A percentile compares a stretch with the other conserved stretches of the same genome.
Conservation (phyloP, 2,329 filamentous ascomycete species). For the Hypocrella siamensis region DNA sequence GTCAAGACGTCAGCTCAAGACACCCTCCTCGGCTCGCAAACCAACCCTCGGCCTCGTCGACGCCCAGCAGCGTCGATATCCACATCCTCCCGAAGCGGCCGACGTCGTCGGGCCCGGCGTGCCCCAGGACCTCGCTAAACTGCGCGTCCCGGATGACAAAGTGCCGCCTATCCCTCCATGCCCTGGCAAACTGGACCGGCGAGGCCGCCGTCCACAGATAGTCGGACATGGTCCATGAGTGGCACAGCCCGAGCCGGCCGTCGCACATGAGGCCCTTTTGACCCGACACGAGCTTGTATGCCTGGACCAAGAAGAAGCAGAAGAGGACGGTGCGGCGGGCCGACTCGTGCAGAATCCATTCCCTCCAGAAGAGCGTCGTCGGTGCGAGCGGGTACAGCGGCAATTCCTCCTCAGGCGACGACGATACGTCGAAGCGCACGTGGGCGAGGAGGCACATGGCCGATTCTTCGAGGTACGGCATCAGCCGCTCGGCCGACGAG, state of each 20-base stretch:
- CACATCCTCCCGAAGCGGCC: slow-evolving; percentile 25
- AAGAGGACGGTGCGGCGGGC: slow-evolving; percentile 33
- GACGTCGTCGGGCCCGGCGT: slow-evolving; percentile 24
- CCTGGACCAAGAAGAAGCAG: slow-evolving; percentile 27
- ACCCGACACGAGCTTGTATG: slow-evolving; percentile 18
- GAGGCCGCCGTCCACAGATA: slow-evolving; percentile 21
- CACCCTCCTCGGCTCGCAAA: slow-evolving; percentile 11
- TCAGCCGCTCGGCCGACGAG: slow-evolving; percentile 19
- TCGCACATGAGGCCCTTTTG: slow-evolving; percentile 11
- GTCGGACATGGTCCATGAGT: slow-evolving; percentile 23
- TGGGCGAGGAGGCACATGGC: slow-evolving; percentile 16
- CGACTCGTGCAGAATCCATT: slow-evolving; percentile 38
- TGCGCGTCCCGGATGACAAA: slow-evolving; percentile 16
- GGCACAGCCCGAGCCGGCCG: slow-evolving; percentile 13
- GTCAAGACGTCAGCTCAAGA: no score
- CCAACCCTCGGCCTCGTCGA: slow-evolving; percentile 18
- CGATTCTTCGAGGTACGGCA: slow-evolving; percentile 16
- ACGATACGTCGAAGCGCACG: slow-evolving; percentile 13
- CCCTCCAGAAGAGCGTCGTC: slow-evolving; percentile 28
- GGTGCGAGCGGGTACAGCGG: slow-evolving; percentile 20
- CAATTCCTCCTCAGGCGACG: slow-evolving; percentile 6
- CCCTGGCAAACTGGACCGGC: slow-evolving; percentile 19
- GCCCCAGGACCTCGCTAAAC: slow-evolving; percentile 12
- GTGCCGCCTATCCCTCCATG: slow-evolving; percentile 20
- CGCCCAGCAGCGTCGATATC: slow-evolving; percentile 14